Percentiles rank a stretch among this genome's conserved stretches.
These are phyloP conservation scores for Leishmania tarentolae DNA, from an alignment of 208 protist species.

Conservation along the genomic window DNA sequence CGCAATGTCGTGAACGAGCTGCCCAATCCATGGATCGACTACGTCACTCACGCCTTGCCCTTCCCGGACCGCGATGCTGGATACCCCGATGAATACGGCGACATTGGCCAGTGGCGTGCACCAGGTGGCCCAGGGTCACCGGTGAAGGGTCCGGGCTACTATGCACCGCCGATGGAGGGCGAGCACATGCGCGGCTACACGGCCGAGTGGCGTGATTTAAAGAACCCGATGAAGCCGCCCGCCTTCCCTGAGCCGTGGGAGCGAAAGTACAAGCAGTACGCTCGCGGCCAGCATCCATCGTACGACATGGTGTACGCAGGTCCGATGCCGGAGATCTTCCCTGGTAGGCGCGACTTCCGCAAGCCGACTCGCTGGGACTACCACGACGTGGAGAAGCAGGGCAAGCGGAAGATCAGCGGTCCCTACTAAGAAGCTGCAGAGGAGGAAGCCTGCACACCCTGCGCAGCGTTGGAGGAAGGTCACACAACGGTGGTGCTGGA, in stretches of 20 bases:
- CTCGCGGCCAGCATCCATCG: slow-evolving; percentile 87
- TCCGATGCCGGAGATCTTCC: slow-evolving; percentile 93
- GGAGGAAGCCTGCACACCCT: neutral
- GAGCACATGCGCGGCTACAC: slow-evolving; percentile 89
- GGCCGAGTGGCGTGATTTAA: slow-evolving; percentile 88
- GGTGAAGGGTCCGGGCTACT: slow-evolving; percentile 86
- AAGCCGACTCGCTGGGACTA: slow-evolving; percentile 92
- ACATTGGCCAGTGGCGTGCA: slow-evolving; percentile 91
- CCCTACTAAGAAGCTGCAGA: slow-evolving; percentile 55
- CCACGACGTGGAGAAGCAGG: slow-evolving; percentile 89
- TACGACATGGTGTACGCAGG: slow-evolving; percentile 93
- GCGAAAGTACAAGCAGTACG: slow-evolving; percentile 91
- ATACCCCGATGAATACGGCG: slow-evolving; percentile 92
- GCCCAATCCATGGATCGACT: slow-evolving; percentile 90
- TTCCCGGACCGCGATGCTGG: slow-evolving; percentile 91
- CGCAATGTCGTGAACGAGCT: slow-evolving; percentile 79
- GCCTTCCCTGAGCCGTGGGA: slow-evolving; percentile 90
- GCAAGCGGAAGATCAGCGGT: slow-evolving; percentile 85
- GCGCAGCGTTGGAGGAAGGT: neutral
- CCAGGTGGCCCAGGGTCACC: slow-evolving; percentile 84
- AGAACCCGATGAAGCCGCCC: slow-evolving; percentile 85
- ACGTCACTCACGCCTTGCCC: slow-evolving; percentile 87
- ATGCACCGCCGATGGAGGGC: slow-evolving; percentile 89
- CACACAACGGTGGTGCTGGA: neutral
- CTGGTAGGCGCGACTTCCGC: slow-evolving; percentile 80